Percentiles rank a stretch among this genome's conserved stretches.
Conservation (phyloP, 1,139 yeast species). For the Candida sp. region DNA sequence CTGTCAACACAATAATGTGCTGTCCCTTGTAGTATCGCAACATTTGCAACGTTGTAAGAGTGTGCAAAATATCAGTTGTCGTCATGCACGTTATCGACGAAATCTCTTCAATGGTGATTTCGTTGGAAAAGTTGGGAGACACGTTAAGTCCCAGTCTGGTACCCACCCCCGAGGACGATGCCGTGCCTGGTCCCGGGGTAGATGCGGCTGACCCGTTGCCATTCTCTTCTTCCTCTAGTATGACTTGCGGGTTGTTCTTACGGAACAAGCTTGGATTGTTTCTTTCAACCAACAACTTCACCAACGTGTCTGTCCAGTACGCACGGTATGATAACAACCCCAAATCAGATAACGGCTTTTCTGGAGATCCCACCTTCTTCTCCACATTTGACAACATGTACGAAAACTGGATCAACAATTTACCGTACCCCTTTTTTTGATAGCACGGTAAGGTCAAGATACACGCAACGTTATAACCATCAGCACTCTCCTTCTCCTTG, state of each 20-base stretch:
- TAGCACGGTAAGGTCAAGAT: slow-evolving; percentile 94
- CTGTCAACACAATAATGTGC: slow-evolving; percentile 90
- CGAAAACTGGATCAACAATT: slow-evolving; percentile 89
- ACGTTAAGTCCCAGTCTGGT: slow-evolving; percentile 12
- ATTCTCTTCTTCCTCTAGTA: slow-evolving; percentile 24
- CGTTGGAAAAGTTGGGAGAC: slow-evolving; percentile 36
- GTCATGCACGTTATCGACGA: slow-evolving; percentile 92
- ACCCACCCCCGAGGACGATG: slow-evolving; percentile 13
- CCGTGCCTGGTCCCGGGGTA: slow-evolving; percentile 13
- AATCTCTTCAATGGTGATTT: slow-evolving; percentile 91
- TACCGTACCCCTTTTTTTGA: slow-evolving; percentile 95
- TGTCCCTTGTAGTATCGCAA: slow-evolving; percentile 94
- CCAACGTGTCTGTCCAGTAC: slow-evolving; percentile 93
- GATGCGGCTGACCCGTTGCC: slow-evolving; percentile 30
- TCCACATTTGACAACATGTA: slow-evolving; percentile 89
- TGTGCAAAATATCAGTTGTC: slow-evolving; percentile 92
- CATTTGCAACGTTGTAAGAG: slow-evolving; percentile 89
- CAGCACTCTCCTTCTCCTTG: slow-evolving; percentile 95
- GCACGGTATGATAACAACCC: slow-evolving; percentile 95
- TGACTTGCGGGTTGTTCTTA: slow-evolving; percentile 39
- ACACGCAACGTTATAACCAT: slow-evolving; percentile 97
- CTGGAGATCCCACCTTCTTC: slow-evolving; percentile 94
- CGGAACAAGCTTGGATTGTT: slow-evolving; percentile 43
- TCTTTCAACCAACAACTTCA: slow-evolving; percentile 72
- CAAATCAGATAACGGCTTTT: slow-evolving; percentile 93